Evolutionary conservation across 192 early-diverging fungal species (phyloP).

Genomic region (Backusella mclennaniae): DNA sequence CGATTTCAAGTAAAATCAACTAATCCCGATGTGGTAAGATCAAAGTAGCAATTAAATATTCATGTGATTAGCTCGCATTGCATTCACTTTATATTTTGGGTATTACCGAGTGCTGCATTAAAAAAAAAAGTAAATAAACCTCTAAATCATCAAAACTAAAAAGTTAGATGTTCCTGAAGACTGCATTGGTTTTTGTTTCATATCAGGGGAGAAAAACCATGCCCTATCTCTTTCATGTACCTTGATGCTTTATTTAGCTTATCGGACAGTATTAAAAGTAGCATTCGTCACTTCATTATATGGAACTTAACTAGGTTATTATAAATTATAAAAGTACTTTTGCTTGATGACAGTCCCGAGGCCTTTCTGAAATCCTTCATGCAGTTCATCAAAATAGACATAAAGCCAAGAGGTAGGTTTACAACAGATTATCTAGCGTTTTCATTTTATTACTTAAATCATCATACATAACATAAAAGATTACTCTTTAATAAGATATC

Average conservation of each 20-base stretch:
- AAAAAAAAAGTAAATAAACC: neutral
- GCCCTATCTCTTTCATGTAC: no score
- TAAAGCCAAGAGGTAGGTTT: neutral
- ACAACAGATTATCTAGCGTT: neutral
- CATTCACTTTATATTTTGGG: neutral
- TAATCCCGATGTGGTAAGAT: neutral
- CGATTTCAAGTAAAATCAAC: neutral
- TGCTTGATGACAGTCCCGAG: no score
- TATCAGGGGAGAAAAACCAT: neutral
- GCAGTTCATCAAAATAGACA: no score
- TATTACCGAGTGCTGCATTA: neutral
- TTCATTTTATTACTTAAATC: neutral
- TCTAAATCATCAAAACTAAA: neutral
- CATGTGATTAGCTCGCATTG: neutral
- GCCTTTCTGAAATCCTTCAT: no score
- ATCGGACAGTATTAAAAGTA: no score
- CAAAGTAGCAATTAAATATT: neutral
- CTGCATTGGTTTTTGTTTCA: neutral
- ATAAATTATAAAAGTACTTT: no score
- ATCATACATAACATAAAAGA: neutral
- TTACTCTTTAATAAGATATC: constrained; percentile 16
- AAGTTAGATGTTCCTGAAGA: no score
- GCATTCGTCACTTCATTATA: no score
- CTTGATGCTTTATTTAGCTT: no score
- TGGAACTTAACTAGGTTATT: no score